A percentile compares a stretch with the other conserved stretches of the same genome.
phyloP scores from a whole-genome alignment of 352 stramenopile genomes.

The Sclerospora graminicola region DNA sequence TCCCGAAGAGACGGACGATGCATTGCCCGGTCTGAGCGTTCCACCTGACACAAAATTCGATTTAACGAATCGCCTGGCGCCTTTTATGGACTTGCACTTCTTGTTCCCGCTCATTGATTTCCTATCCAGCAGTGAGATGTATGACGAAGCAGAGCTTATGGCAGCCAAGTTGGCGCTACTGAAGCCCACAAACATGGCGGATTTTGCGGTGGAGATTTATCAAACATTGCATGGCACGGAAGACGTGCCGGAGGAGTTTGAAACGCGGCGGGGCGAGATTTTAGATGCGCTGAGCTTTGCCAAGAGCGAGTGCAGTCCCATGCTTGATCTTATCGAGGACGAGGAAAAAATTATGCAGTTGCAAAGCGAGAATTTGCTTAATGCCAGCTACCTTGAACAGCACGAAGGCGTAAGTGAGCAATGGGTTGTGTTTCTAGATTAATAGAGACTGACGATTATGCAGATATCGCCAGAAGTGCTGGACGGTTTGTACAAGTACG shows the following conservation, averaged over 20 bases:
- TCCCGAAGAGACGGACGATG: constrained; percentile 32
- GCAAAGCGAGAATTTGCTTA: constrained; percentile 76
- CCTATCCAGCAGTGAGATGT: constrained; percentile 83
- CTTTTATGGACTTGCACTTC: constrained; percentile 95
- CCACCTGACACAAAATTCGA: constrained; percentile 82
- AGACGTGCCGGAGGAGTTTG: constrained; percentile 72
- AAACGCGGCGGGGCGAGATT: constrained; percentile 66
- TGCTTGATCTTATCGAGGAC: constrained; percentile 77
- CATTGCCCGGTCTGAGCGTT: constrained; percentile 28
- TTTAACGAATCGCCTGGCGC: constrained; percentile 89
- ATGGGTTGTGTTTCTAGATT: background rate
- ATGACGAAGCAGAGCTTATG: constrained; percentile 87
- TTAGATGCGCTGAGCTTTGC: constrained; percentile 63
- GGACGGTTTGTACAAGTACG: constrained; percentile 90
- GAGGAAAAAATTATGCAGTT: constrained; percentile 83
- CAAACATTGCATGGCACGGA: constrained; percentile 82
- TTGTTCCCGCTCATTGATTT: constrained; percentile 97
- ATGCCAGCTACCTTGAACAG: constrained; percentile 67
- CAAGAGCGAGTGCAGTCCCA: constrained; percentile 63
- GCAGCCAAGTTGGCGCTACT: constrained; percentile 88
- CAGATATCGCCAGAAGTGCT: constrained; percentile 85
- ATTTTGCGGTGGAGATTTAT: constrained; percentile 95
- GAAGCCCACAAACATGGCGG: constrained; percentile 93
- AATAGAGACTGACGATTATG: background rate
- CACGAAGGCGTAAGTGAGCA: constrained; percentile 55